A percentile compares a stretch with the other conserved stretches of the same genome.
phyloP scores from a whole-genome alignment of 495 filamentous ascomycete species.

The Aspergillus wentii region DNA sequence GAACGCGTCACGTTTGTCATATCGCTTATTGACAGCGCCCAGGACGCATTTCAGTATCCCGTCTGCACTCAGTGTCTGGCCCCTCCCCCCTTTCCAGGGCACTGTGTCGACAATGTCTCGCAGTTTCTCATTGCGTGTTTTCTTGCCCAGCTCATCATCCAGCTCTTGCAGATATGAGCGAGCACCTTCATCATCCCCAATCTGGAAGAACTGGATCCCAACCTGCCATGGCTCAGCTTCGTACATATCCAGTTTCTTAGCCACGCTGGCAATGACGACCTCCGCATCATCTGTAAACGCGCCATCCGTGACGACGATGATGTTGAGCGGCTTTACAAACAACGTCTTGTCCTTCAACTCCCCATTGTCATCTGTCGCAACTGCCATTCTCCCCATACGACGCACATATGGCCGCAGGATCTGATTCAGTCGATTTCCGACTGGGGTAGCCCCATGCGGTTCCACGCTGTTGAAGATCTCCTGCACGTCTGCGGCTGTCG shows the following conservation, averaged over 20 bases:
- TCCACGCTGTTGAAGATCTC: slow-evolving; percentile 62
- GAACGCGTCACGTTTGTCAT: slow-evolving; percentile 23
- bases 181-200: slow-evolving; percentile 69
- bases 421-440: slow-evolving; percentile 64
- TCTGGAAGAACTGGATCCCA: slow-evolving; percentile 96
- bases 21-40: slow-evolving; percentile 45
- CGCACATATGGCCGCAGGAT: slow-evolving; percentile 71
- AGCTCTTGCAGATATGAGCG: slow-evolving; percentile 61
- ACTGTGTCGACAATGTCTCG: slow-evolving; percentile 95
- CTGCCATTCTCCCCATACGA: slow-evolving; percentile 32
- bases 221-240: slow-evolving; percentile 80
- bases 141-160: slow-evolving; percentile 67
- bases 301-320: slow-evolving; percentile 93
- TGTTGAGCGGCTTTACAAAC: slow-evolving; percentile 74
- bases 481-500: slow-evolving; percentile 43
- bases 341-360: slow-evolving; percentile 4
- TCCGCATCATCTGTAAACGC: slow-evolving; percentile 79
- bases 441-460: slow-evolving; percentile 67
- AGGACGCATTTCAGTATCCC: slow-evolving; percentile 81
- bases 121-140: slow-evolving; percentile 43
- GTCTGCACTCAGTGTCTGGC: slow-evolving; percentile 50
- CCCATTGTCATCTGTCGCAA: slow-evolving; percentile 35
- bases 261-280: slow-evolving; percentile 59
- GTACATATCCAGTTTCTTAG: slow-evolving; percentile 63
- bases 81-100: slow-evolving; percentile 53